Evolutionary conservation across 441 rosid genomes (phyloP).

Genomic region (Daphne laureola): DNA sequence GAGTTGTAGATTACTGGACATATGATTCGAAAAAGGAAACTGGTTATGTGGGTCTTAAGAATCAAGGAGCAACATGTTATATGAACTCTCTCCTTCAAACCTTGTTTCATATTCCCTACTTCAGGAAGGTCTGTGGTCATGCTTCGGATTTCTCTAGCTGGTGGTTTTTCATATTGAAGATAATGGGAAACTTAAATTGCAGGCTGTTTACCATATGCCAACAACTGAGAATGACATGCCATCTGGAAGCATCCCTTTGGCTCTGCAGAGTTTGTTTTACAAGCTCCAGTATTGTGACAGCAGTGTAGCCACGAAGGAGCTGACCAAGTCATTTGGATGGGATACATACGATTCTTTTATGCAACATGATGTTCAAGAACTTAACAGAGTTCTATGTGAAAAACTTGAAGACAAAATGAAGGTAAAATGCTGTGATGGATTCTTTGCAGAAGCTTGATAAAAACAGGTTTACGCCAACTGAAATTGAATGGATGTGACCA

Average conservation of each 20-base stretch:
- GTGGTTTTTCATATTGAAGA: neutral
- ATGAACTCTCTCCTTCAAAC: constrained; percentile 45
- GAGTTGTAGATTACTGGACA: constrained; percentile 29
- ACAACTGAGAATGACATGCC: constrained; percentile 45
- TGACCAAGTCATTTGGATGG: constrained; percentile 47
- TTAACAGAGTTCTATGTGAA: constrained; percentile 38
- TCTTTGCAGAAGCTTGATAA: neutral
- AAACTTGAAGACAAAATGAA: constrained; percentile 52
- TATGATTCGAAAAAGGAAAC: constrained; percentile 43
- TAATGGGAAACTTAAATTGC: constrained; percentile 12
- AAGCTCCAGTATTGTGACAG: constrained; percentile 39
- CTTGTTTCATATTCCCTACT: constrained; percentile 36
- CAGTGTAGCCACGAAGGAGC: constrained; percentile 40
- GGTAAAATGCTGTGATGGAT: constrained; percentile 17
- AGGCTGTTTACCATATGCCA: constrained; percentile 50
- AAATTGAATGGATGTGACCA: too few relatives aligned
- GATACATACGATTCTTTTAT: constrained; percentile 39
- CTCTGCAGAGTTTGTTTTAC: constrained; percentile 44
- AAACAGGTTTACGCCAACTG: neutral
- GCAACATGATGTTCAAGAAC: constrained; percentile 49
- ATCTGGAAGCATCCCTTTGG: constrained; percentile 42
- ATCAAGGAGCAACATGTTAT: constrained; percentile 45
- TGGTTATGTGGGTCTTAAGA: constrained; percentile 42
- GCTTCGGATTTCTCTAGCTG: constrained; percentile 5
- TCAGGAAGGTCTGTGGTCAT: constrained; percentile 31